Base-by-base conservation (phyloP, 306 rosid genomes). In the Malus sylvestris region DNA sequence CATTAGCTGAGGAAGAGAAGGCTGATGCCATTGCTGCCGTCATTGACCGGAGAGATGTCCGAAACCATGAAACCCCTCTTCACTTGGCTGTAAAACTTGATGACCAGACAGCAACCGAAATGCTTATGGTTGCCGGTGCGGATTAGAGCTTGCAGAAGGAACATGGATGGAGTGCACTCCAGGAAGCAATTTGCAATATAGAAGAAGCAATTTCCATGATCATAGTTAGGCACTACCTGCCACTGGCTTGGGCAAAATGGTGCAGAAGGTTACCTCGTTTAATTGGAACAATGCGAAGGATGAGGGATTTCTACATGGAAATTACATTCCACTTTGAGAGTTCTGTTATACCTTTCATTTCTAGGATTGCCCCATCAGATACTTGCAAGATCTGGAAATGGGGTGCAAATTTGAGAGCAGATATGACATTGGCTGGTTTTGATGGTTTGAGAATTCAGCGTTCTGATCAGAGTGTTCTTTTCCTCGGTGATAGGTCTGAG, bases 81-180 rank as follows among this genome's bases (percentile, higher is more conserved):
- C 99, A 96, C 80, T 83, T 96, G 87, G 98, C 99, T 75, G 98
- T 92, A 12, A 92, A 96, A 74, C 79, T 88, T 1, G 97, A 94
- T 73, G 99, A 96, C 65, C 93, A 83, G 78, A 86, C 83, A 22
- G 87, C 96, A 12, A 85, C 97, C 0, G 96, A 96, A 85, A 82
- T 87, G 93, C 97, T 96, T 72, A 96, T 96, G 99, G 81, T 87
- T 80, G 97, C 96, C 0, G 98, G 99, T 67, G 97, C 96, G 15
- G 99, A 96, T 86, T 96, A 98, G 99, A 96, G 99, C 85, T 84
- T 96, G 93, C 99, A 96, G 87, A 96, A 96, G 79, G 99, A 96
- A 70, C 95, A 81, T 30, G 99, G 99, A 1, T 96, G 99, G 99
- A 96, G 99, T 85, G 93, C 99, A 22, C 98, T 96, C 73, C 98